These are phyloP conservation scores for Backusella morwellensis DNA, from an alignment of 192 early-diverging fungal genomes.

Conservation along the genomic window DNA sequence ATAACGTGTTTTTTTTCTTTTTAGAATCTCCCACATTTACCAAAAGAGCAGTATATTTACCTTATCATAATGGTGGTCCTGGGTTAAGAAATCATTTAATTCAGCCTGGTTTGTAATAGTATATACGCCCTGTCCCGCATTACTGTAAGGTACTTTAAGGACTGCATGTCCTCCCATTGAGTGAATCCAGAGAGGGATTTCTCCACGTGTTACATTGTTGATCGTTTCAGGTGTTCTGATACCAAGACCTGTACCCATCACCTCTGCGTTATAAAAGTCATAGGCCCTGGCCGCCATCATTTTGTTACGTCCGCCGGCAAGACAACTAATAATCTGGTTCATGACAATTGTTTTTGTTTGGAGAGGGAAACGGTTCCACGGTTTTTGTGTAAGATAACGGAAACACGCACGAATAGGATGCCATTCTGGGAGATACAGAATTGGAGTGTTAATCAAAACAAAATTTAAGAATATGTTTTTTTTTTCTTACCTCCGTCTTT, in stretches of 20 bases:
- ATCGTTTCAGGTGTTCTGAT: constrained; percentile 83
- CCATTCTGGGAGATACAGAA: constrained; percentile 52
- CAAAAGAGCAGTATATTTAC: not conserved
- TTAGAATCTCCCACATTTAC: not conserved
- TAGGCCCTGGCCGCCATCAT: constrained; percentile 88
- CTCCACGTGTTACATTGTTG: constrained; percentile 77
- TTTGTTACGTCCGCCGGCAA: constrained; percentile 89
- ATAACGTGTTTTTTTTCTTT: not conserved
- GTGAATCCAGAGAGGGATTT: constrained; percentile 82
- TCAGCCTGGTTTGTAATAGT: constrained; percentile 81
- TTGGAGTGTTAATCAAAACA: not conserved
- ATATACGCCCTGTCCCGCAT: constrained; percentile 88
- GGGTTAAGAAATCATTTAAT: constrained; percentile 69
- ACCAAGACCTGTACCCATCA: constrained; percentile 63
- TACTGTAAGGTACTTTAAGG: constrained; percentile 81
- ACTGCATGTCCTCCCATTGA: constrained; percentile 87
- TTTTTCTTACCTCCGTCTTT: constrained; percentile 43
- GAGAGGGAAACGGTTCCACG: constrained; percentile 84
- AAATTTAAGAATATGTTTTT: not conserved
- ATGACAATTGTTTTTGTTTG: constrained; percentile 74
- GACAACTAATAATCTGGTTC: constrained; percentile 80
- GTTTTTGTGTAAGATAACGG: constrained; percentile 86
- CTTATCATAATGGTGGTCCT: constrained; percentile 84
- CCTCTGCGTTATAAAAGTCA: constrained; percentile 81
- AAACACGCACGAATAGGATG: constrained; percentile 85